Evolutionary conservation across 164 flowering plant species (phyloP).

Genomic region (Berberis vulgaris): DNA sequence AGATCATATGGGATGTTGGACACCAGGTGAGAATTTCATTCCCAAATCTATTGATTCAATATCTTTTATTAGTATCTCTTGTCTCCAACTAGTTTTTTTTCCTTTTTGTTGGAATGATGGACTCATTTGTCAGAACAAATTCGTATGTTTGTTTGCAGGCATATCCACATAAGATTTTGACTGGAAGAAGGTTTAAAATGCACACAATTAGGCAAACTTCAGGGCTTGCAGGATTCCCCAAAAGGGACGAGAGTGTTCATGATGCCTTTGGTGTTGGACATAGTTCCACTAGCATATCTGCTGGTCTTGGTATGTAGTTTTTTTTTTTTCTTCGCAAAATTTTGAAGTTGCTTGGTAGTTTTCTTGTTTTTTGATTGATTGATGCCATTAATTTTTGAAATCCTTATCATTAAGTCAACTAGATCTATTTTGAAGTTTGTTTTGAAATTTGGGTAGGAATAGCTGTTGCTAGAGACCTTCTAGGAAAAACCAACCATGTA

Average conservation of each 20-base stretch:
- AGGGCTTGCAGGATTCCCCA: constrained; percentile 85
- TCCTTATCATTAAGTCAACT: neutral
- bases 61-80: no score
- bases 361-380: no score
- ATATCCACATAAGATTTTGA: constrained; percentile 85
- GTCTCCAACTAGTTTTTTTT: neutral
- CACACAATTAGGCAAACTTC: constrained; percentile 71
- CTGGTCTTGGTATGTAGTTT: constrained; percentile 74
- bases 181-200: constrained; percentile 86
- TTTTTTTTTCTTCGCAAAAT: neutral
- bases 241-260: constrained; percentile 76
- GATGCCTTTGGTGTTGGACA: constrained; percentile 98
- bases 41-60: no score
- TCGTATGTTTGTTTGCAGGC: constrained; percentile 36
- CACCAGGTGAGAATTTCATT: constrained; percentile 54
- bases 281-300: constrained; percentile 94
- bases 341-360: no score
- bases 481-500: constrained; percentile 71
- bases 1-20: constrained; percentile 95
- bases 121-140: neutral
- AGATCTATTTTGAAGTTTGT: neutral
- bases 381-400: no score
- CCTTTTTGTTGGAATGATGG: no score
- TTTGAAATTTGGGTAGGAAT: constrained; percentile 38
- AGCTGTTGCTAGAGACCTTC: constrained; percentile 81